Base-by-base conservation (phyloP, 2,329 filamentous ascomycete species). In the Cercospora nicotianae region DNA sequence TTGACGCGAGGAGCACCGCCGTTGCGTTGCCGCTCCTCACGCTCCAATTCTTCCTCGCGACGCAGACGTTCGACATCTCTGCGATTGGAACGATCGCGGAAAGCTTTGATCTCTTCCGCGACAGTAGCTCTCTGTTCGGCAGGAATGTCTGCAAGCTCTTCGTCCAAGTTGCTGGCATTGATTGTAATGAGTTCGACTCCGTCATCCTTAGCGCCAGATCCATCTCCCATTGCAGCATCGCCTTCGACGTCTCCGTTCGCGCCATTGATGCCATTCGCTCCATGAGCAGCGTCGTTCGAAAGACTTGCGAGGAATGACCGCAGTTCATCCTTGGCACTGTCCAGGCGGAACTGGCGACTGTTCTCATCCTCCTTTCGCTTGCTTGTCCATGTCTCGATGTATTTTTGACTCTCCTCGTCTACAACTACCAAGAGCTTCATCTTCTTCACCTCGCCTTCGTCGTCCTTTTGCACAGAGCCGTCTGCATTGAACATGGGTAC, bases 111-210 rank as follows among this genome's bases (percentile, higher is more conserved):
- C 78, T 99, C 96, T 66, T 90, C 90, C 0, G 95, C 92, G 16
- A 99, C 95, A 0, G 93, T 94, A 77, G 96, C 95, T 26, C 95
- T 90, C 93, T 97, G 96, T 77, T 98, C 95, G 0, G 92, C 90
- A 0, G 95, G 95, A 59, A 99, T 97, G 75, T 99, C 95, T 20
- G 94, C 90, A 55, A 99, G 84, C 76, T 99, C 95, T 76, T 99
- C 96, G 70, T 99, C 95, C 10, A 78, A 75, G 16, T 74, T 87
- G 0, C 90, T 89, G 33, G 97, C 85, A 3, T 93, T 90, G 67
- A 98, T 96, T 67, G 94, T 97, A 71, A 96, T 90, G 45, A 97
- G 90, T 79, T 97, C 93, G 5, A 92, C 89, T 64, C 88, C 87
- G 48, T 81, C 80, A 20, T 89, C 90, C 65, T 90, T 6, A 81